A percentile compares a stretch with the other conserved stretches of the same genome.
These are phyloP conservation scores for Coemansia sp. DNA, from an alignment of 192 early-diverging fungal genomes.

Conservation along the genomic window DNA sequence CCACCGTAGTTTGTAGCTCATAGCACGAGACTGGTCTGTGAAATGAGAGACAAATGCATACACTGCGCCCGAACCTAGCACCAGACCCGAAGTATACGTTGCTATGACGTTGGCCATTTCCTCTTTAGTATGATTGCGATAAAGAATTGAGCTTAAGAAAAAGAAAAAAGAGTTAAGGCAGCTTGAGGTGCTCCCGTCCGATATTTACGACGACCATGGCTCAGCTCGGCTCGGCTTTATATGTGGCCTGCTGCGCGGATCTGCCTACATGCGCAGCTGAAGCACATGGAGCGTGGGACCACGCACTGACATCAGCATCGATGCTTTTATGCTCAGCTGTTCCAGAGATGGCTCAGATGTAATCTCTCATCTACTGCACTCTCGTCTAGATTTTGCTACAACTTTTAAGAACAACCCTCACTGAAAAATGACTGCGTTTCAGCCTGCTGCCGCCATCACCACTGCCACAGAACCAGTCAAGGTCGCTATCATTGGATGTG, in stretches of 20 bases:
- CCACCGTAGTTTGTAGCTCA: slow-evolving; percentile 35
- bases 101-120: slow-evolving; percentile 53
- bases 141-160: not conserved
- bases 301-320: not conserved
- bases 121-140: not conserved
- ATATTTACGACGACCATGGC: not conserved
- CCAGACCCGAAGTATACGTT: slow-evolving; percentile 48
- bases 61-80: slow-evolving; percentile 43
- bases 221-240: not conserved
- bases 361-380: slow-evolving; percentile 7
- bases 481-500: slow-evolving; percentile 26
- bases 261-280: not conserved
- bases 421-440: not conserved
- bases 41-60: slow-evolving; percentile 45
- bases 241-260: not conserved
- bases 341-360: not conserved
- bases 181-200: no score
- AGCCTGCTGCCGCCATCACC: not conserved
- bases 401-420: not conserved
- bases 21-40: slow-evolving; percentile 35
- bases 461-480: slow-evolving; percentile 11
- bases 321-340: not conserved
- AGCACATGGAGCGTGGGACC: not conserved
- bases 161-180: not conserved
- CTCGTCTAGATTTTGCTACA: not conserved